Evolutionary conservation across 2,329 filamentous ascomycete genomes (phyloP).

Genomic region (Colletotrichum tamarilloi): DNA sequence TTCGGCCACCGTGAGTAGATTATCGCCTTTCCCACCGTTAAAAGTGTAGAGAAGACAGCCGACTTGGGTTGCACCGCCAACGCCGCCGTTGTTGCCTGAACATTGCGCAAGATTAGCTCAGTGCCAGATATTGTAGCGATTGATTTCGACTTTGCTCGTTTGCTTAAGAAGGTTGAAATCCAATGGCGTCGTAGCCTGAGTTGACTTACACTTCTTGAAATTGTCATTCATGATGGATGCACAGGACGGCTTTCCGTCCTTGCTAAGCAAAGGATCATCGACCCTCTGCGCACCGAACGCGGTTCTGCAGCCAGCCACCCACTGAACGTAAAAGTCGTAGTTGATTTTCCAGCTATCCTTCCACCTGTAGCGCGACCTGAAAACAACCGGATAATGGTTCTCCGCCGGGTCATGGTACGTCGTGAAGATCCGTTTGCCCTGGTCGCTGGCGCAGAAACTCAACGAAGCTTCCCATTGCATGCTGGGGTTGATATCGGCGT

Average conservation of each 20-base stretch:
- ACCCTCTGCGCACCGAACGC: neutral
- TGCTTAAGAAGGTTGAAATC: neutral
- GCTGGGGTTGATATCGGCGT: neutral
- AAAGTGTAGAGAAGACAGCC: constrained; percentile 8
- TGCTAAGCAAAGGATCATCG: neutral
- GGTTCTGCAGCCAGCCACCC: neutral
- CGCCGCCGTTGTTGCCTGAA: constrained; percentile 7
- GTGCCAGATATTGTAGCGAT: neutral
- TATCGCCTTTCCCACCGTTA: neutral
- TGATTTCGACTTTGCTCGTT: neutral
- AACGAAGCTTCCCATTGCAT: neutral
- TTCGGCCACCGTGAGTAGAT: neutral
- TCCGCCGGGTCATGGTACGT: neutral
- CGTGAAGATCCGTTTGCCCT: neutral
- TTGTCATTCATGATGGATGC: neutral
- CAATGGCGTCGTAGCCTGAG: fast-evolving
- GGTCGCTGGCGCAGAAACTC: neutral
- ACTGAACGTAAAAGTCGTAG: constrained; percentile 15
- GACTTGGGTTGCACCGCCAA: neutral
- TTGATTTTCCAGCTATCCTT: neutral
- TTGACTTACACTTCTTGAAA: neutral
- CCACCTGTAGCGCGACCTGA: neutral
- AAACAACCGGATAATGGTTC: neutral
- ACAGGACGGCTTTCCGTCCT: neutral
- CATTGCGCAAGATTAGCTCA: neutral